Evolutionary conservation across 148 eudicot species (phyloP).

Genomic region (Cornus kousa): DNA sequence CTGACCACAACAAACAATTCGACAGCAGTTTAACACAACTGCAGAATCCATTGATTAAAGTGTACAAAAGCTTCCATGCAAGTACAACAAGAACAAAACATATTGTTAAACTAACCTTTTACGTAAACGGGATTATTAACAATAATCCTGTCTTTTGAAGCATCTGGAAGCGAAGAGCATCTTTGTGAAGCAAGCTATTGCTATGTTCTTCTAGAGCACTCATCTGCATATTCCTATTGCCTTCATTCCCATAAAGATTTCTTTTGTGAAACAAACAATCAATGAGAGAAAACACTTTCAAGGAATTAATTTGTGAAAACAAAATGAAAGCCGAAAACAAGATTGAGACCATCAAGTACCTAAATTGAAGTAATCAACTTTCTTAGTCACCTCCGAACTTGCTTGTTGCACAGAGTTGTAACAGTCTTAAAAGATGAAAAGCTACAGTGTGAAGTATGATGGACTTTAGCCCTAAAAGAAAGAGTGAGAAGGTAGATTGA

Average conservation of each 20-base stretch:
- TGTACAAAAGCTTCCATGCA: constrained; percentile 1
- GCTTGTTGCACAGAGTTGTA: neutral
- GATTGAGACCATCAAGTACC: neutral
- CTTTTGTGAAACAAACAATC: constrained; percentile 47
- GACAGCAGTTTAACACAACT: neutral
- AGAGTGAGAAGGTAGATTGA: too few relatives aligned
- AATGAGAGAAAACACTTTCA: too few relatives aligned
- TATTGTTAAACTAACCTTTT: constrained; percentile 58
- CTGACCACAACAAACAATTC: neutral
- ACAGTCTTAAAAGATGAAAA: neutral
- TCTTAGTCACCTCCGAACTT: neutral
- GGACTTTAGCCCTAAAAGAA: too few relatives aligned
- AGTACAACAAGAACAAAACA: constrained; percentile 10
- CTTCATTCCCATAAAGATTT: constrained; percentile 98
- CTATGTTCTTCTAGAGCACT: constrained; percentile 98
- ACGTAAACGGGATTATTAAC: constrained; percentile 84
- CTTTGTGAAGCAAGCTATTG: constrained; percentile 94
- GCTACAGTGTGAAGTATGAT: neutral
- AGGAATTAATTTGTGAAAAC: too few relatives aligned
- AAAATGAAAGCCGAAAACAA: neutral
- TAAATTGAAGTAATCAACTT: neutral
- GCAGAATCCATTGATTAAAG: neutral
- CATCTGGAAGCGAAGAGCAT: constrained; percentile 92
- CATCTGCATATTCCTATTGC: constrained; percentile 99
- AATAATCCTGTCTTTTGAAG: constrained; percentile 85